Percentiles rank a stretch among this genome's conserved stretches.
These are phyloP conservation scores for Cunninghamia lanceolata DNA, from an alignment of 75 land plant species.

Conservation along the genomic window DNA sequence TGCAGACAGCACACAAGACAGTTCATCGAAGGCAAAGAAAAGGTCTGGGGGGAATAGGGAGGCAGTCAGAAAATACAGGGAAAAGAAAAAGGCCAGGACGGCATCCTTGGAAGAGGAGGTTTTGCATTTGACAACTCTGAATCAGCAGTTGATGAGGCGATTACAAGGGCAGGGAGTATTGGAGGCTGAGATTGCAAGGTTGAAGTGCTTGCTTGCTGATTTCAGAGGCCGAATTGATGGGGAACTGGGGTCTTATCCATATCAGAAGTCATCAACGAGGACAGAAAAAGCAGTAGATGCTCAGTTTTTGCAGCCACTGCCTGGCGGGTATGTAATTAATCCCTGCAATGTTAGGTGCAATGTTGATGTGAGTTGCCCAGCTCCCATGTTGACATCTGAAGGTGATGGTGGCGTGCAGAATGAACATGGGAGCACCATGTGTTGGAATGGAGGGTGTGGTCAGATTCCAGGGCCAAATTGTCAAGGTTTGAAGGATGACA, in stretches of 20 bases:
- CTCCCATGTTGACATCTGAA: slow-evolving; percentile 28
- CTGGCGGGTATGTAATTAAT: slow-evolving; percentile 53
- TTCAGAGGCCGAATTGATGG: slow-evolving; percentile 88
- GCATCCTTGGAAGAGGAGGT: slow-evolving; percentile 92
- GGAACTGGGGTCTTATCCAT: slow-evolving; percentile 76
- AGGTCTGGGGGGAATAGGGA: slow-evolving; percentile 85
- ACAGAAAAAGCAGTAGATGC: slow-evolving; percentile 8
- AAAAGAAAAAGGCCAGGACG: slow-evolving; percentile 90
- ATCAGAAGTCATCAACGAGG: slow-evolving; percentile 34
- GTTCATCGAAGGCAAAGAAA: slow-evolving; percentile 45
- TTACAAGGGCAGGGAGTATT: slow-evolving; percentile 72
- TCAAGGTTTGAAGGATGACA: slow-evolving; percentile 7
- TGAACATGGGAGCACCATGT: not conserved
- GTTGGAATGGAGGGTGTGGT: slow-evolving; percentile 1
- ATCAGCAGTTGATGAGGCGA: slow-evolving; percentile 81
- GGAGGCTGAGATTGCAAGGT: slow-evolving; percentile 77
- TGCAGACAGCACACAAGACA: slow-evolving; percentile 35
- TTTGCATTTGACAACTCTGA: slow-evolving; percentile 48
- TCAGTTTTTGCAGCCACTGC: slow-evolving; percentile 14
- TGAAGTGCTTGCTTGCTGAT: slow-evolving; percentile 77
- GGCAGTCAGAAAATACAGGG: slow-evolving; percentile 94
- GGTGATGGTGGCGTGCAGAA: slow-evolving; percentile 19
- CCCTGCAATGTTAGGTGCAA: slow-evolving; percentile 53
- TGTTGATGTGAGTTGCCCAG: slow-evolving; percentile 55
- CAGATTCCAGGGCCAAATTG: not conserved